phyloP scores from a whole-genome alignment of 1,139 yeast genomes.

The Nakaseomyces delphensis region DNA sequence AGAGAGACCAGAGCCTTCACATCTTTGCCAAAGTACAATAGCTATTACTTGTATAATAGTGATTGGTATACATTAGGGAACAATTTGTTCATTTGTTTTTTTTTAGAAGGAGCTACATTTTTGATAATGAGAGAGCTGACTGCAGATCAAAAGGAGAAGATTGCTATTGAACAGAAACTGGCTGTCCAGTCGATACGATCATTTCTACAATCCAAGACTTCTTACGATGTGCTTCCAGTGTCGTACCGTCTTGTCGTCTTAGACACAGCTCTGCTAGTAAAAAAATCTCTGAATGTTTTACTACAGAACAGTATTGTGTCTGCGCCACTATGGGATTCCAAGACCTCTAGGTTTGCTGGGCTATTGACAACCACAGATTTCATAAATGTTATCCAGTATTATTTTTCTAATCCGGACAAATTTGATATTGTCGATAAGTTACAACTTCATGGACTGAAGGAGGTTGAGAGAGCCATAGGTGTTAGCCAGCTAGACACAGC shows the following conservation, averaged over 20 bases:
- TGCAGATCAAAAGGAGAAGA: constrained; percentile 7
- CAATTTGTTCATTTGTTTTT: no score
- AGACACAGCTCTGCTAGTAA: constrained; percentile 84
- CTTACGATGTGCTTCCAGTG: constrained; percentile 95
- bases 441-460: constrained; percentile 75
- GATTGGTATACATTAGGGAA: no score
- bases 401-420: constrained; percentile 81
- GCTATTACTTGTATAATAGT: no score
- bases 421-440: constrained; percentile 82
- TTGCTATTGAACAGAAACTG: constrained; percentile 46
- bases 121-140: constrained; percentile 1
- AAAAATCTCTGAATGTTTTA: constrained; percentile 81
- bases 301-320: constrained; percentile 90
- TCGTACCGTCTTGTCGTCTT: constrained; percentile 87
- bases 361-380: constrained; percentile 86
- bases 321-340: constrained; percentile 95
- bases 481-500: constrained; percentile 83
- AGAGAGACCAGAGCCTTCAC: no score
- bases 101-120: neutral
- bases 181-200: constrained; percentile 72
- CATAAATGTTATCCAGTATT: constrained; percentile 90
- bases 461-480: constrained; percentile 80
- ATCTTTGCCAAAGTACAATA: no score
- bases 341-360: constrained; percentile 87
- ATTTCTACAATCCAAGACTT: constrained; percentile 81